phyloP scores from a whole-genome alignment of 208 protist species.

The Acanthamoeba rhysodes region DNA sequence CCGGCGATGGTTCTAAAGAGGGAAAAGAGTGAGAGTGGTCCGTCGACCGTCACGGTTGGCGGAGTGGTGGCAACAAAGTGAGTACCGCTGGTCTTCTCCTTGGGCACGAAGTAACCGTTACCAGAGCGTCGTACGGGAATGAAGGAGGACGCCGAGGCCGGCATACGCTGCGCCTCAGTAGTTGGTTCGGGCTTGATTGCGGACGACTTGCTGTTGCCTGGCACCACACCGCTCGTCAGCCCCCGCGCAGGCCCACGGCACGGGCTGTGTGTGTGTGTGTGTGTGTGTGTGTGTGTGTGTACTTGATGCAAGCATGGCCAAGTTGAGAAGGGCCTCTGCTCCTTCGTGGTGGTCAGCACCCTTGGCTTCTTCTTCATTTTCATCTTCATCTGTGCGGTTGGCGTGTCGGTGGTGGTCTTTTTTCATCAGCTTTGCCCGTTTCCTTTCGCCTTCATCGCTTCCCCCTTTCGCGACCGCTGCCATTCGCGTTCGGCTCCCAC shows the following conservation, averaged over 20 bases:
- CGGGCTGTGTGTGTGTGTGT: background rate
- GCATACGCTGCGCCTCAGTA: background rate
- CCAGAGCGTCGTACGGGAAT: background rate
- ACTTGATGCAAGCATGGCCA: slow-evolving; percentile 37
- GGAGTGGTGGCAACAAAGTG: no score
- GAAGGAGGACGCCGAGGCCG: background rate
- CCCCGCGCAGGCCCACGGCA: background rate
- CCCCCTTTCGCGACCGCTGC: background rate
- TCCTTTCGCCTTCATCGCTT: background rate
- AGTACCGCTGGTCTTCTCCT: background rate
- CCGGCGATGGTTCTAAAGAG: no score
- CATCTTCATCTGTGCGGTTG: background rate
- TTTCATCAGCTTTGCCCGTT: background rate
- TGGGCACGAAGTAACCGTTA: background rate
- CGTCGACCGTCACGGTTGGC: no score
- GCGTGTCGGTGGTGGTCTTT: background rate
- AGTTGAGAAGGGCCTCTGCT: slow-evolving; percentile 58
- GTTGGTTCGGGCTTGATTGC: background rate
- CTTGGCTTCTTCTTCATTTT: background rate
- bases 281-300: background rate
- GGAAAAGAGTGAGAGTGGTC: no score
- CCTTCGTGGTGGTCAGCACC: slow-evolving; percentile 20
- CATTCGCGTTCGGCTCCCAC: background rate
- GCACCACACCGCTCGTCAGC: background rate
- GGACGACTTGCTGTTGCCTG: background rate